Base-by-base conservation (phyloP, 2,329 filamentous ascomycete genomes). In the Intubia oerlemansii region DNA sequence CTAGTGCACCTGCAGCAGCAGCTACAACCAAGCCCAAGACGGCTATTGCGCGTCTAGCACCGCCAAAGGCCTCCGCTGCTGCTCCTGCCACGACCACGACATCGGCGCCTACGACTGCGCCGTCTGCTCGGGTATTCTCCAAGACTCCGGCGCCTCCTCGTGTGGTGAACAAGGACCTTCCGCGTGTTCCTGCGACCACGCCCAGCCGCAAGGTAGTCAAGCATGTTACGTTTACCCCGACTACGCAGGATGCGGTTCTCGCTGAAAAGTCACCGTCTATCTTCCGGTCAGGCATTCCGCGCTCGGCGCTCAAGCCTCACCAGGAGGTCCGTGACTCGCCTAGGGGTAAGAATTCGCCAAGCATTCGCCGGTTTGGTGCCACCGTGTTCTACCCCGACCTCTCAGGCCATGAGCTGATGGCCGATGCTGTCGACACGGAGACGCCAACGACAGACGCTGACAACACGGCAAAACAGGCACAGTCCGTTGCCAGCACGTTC, bases 191-290 rank as follows among this genome's bases (percentile, higher is more conserved):
- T 5, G 51, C 67, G 31, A 70, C 67, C 5, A 80, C 75, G 1
- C 76, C 75, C 7, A 70, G 71, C 18, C 62, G 70, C 15, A 77
- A 70, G 47, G 44, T 57, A 21, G 47, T 52, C 12, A 91, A 90
- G 53, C 73, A 66, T 32, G 79, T 91, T 20, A 71, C 77, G 28
- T 92, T 91, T 42, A 81, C 76, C 0, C 73, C 72, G 0, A 70
- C 68, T 35, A 71, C 72, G 20, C 63, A 78, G 36, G 51, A 52
- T 12, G 48, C 52, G 7, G 45, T 50, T 0, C 39, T 52, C 27
- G 38, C 43, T 1, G 57, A 63, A 34, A 52, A 57, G 32, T 64
- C 66, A 2, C 66, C 67, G 7, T 67, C 67, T 4, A 61, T 64
- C 4, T 43, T 61, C 37, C 67, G 68, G 41, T 53, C 55, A 5